Base-by-base conservation (phyloP, 345 rosid species). In the Gynandropsis gynandra region DNA sequence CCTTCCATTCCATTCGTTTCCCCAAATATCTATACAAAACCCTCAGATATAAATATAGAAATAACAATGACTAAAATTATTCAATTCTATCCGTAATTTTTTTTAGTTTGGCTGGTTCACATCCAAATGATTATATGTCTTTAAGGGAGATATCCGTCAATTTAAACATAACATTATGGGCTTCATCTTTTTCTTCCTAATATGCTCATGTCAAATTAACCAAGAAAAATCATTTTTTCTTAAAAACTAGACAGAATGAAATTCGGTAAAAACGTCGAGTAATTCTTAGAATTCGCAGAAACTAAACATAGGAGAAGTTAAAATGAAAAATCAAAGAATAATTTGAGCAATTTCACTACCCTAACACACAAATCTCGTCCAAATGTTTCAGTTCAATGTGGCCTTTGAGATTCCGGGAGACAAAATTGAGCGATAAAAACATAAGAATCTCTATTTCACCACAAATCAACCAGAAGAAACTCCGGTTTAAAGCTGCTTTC, bases 281-380 rank as follows among this genome's bases (percentile, higher is more conserved):
- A 39, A 39, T 39, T n/a, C 42, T 7, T 39, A 15, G 42, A 7
- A 39, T 6, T 39, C n/a, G 5, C 12, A 7, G 6, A 39, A 39
- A 12, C 8, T 13, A 14, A 47, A 12, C 4, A 29, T 29, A 27
- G 0, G 17, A 10, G 15, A 34, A 33, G 42, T 36, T 35, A 8
- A 12, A 12, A 1, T 9, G 31, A 17, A 29, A 10, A 50, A 34
- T 10, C 8, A 54, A 31, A 31, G 8, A 53, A 21, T 44, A 52
- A 38, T 52, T 36, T 51, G 0, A 42, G 16, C 34, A 49, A 15
- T 5, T 32, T 50, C 29, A 24, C 27, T 9, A 59, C 15, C 41
- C 31, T 8, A 49, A 33, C 20, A 20, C 18, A 5, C 8, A 51
- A 51, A 10, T 7, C 51, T 61, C 29, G 35, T 52, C 58, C 46